Evolutionary conservation across 2,329 filamentous ascomycete genomes (phyloP).

Genomic region (Claviceps monticola): DNA sequence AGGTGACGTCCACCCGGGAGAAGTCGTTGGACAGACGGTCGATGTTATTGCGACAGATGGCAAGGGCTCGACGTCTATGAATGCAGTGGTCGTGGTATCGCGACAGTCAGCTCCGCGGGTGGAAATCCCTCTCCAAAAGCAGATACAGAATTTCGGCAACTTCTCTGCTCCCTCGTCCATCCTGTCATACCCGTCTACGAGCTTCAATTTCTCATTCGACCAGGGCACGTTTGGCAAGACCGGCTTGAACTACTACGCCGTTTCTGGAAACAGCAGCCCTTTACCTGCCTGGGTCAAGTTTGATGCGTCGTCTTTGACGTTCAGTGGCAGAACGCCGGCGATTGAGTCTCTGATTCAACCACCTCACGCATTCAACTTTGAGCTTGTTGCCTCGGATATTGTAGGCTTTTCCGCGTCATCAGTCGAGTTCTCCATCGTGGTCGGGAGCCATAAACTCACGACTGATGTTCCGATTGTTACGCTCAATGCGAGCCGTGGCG

Average conservation of each 20-base stretch:
- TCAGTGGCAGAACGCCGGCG: slow-evolving; percentile 57
- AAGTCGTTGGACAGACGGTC: slow-evolving; percentile 47
- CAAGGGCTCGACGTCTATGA: slow-evolving; percentile 47
- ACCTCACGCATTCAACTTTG: slow-evolving; percentile 58
- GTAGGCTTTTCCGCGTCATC: slow-evolving; percentile 59
- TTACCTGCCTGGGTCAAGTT: slow-evolving; percentile 79
- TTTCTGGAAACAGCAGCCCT: slow-evolving; percentile 63
- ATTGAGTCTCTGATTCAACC: slow-evolving; percentile 48
- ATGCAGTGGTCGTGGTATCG: slow-evolving; percentile 59
- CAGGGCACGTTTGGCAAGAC: slow-evolving; percentile 47
- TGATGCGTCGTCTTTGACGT: slow-evolving; percentile 46
- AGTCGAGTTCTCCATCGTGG: slow-evolving; percentile 54
- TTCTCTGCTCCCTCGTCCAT: slow-evolving; percentile 48
- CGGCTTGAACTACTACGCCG: slow-evolving; percentile 59
- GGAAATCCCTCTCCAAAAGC: slow-evolving; percentile 40
- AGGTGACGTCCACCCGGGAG: slow-evolving; percentile 30
- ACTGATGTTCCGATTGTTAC: slow-evolving; percentile 43
- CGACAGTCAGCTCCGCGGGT: slow-evolving; percentile 39
- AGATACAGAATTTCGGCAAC: slow-evolving; percentile 43
- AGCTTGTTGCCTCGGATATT: slow-evolving; percentile 65
- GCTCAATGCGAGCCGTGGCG: slow-evolving; percentile 42
- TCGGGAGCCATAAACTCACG: slow-evolving; percentile 56
- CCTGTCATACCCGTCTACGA: slow-evolving; percentile 36
- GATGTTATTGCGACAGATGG: slow-evolving; percentile 56
- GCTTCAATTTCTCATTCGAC: slow-evolving; percentile 40